Conservation (phyloP, 805 yeast species). For the Isabelozyma heimii region DNA sequence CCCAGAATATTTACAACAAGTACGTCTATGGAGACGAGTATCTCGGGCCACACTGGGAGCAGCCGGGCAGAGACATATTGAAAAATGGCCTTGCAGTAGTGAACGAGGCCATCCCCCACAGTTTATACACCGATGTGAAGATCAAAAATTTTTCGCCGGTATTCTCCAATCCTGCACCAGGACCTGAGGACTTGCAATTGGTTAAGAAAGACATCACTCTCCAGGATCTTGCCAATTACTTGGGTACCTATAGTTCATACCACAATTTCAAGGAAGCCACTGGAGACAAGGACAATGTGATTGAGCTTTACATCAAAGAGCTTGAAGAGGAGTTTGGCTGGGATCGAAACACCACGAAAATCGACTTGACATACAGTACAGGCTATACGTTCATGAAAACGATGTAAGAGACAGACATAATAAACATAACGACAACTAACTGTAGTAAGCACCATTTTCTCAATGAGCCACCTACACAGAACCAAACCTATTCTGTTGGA, state of each 20-base stretch:
- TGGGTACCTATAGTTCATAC: constrained; percentile 70
- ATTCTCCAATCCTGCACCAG: neutral
- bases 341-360: constrained; percentile 36
- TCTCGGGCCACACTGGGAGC: constrained; percentile 79
- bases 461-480: no score
- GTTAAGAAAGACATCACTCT: constrained; percentile 42
- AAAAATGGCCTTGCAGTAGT: constrained; percentile 43
- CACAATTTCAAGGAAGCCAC: constrained; percentile 51
- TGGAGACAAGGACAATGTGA: constrained; percentile 27
- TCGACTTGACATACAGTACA: constrained; percentile 49
- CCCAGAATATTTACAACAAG: constrained; percentile 29
- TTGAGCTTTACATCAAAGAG: constrained; percentile 31
- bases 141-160: constrained; percentile 18
- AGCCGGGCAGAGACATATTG: constrained; percentile 69
- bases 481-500: no score
- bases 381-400: constrained; percentile 49
- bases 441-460: no score
- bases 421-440: no score
- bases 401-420: constrained; percentile 2
- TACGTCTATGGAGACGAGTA: constrained; percentile 42
- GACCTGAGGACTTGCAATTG: constrained; percentile 21
- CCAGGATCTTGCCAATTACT: constrained; percentile 47
- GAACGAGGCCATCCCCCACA: constrained; percentile 38
- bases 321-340: constrained; percentile 45
- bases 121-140: constrained; percentile 37